phyloP scores from a whole-genome alignment of 2,329 filamentous ascomycete genomes.

The Ceratocystis cubensis region DNA sequence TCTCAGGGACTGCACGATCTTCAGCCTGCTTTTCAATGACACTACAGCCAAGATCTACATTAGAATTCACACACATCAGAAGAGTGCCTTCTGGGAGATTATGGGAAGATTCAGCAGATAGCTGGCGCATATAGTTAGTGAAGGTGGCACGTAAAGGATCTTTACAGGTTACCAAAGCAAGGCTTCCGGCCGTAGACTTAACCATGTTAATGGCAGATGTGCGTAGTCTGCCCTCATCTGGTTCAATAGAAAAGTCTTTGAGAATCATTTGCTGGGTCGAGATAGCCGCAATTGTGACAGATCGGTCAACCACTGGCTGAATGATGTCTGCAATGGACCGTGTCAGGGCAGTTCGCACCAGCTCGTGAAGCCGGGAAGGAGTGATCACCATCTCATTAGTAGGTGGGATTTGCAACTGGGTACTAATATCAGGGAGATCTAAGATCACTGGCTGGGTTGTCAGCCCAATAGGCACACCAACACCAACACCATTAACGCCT shows the following conservation, averaged over 20 bases:
- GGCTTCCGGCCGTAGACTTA: conserved; percentile 81
- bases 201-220: conserved; percentile 87
- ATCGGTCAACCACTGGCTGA: conserved; percentile 90
- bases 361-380: conserved; percentile 53
- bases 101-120: conserved; percentile 57
- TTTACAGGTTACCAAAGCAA: conserved; percentile 96
- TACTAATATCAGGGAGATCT: conserved; percentile 70
- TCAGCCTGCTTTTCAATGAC: conserved; percentile 95
- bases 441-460: conserved; percentile 67
- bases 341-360: conserved; percentile 75
- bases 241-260: conserved; percentile 92
- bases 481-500: conserved; percentile 46
- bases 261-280: conserved; percentile 89
- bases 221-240: conserved; percentile 74
- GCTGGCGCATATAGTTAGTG: conserved; percentile 79
- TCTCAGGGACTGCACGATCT: conserved; percentile 82
- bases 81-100: conserved; percentile 88
- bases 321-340: conserved; percentile 93
- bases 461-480: conserved; percentile 51
- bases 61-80: conserved; percentile 97
- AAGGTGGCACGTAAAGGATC: conserved; percentile 94
- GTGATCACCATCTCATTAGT: conserved; percentile 68
- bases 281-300: conserved; percentile 94
- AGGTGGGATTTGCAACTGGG: conserved; percentile 67
- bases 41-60: conserved; percentile 81